These are phyloP conservation scores for Colletotrichum trifolii DNA, from an alignment of 2,329 filamentous ascomycete genomes.

Conservation along the genomic window DNA sequence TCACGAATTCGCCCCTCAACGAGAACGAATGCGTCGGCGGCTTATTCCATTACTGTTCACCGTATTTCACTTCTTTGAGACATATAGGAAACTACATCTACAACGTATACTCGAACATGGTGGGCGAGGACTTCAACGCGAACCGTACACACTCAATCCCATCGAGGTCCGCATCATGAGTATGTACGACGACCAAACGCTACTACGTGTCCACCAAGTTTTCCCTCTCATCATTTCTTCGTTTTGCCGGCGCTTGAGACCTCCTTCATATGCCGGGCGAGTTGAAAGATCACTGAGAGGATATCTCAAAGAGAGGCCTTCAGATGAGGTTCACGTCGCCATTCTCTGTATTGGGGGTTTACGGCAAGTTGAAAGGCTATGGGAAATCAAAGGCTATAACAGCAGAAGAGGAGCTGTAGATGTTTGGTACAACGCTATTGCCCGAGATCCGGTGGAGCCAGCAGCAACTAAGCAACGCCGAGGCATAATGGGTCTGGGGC, in stretches of 20 bases:
- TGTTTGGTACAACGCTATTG: constrained; percentile 66
- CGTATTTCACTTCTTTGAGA: constrained; percentile 76
- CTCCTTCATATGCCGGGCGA: constrained; percentile 72
- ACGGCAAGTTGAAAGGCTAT: constrained; percentile 71
- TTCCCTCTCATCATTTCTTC: constrained; percentile 74
- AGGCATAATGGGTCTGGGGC: constrained; percentile 63
- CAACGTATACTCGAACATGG: constrained; percentile 64
- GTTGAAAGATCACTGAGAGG: constrained; percentile 72
- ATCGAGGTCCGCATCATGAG: constrained; percentile 71
- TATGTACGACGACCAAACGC: constrained; percentile 72
- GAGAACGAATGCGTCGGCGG: constrained; percentile 72
- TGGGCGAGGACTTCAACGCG: constrained; percentile 61
- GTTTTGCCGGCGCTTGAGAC: constrained; percentile 70
- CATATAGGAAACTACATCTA: constrained; percentile 68
- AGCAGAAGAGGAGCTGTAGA: constrained; percentile 68
- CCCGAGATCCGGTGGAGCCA: constrained; percentile 55
- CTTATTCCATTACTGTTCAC: constrained; percentile 73
- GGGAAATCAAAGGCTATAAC: constrained; percentile 76
- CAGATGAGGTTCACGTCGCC: constrained; percentile 71
- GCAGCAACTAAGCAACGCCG: constrained; percentile 59
- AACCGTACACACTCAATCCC: constrained; percentile 70
- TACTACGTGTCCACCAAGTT: constrained; percentile 71
- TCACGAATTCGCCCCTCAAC: constrained; percentile 68
- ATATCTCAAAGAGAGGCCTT: constrained; percentile 70
- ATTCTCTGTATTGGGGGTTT: constrained; percentile 71